Base-by-base conservation (phyloP, 1,139 yeast genomes). In the Kodamaea ohmeri region DNA sequence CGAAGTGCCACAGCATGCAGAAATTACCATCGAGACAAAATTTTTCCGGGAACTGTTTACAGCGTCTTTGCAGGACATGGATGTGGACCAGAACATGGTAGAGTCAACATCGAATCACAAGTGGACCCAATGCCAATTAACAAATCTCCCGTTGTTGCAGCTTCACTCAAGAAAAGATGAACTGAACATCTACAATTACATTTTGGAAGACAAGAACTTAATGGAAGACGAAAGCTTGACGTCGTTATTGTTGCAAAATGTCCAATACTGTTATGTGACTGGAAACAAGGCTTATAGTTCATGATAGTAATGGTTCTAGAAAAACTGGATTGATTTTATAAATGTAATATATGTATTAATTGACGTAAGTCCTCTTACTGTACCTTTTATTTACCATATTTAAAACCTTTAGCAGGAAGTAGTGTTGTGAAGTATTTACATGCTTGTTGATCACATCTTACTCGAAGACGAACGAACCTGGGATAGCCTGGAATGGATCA, bases 71-170 rank as follows among this genome's bases (percentile, higher is more conserved):
- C 37, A 41, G 19, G 52, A 46, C 26, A 44, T 42, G 5, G 26
- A 43, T 25, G 44, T 53, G 2, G 45, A 46, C 8, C 51, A 17
- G 49, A 49, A 6, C 36, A 44, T 56, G 16, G 50, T 54, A 1
- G 47, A 40, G 12, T 69, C 75, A 0, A 50, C 56, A 2, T 51
- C 66, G 1, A 49, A 55, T 6, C 75, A 70, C 42, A 51, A 52
- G 17, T 71, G 75, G 75, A 50, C 63, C 0, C 54, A 61, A 31
- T 71, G 76, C 42, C 54, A 55, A 15, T 46, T 67, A 36, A 66
- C 73, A 0, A 48, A 56, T 22, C 41, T 69, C 7, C 76, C 76
- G 2, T 48, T 71, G 20, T 42, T 70, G 34, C 69, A 63, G 29
- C 46, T 65, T 43, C 55, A 55, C 15, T 63, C 65, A 26, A 52